A percentile compares a stretch with the other conserved stretches of the same genome.
These are phyloP conservation scores for Aquanectria penicillioides DNA, from an alignment of 2,329 filamentous ascomycete species.

Conservation along the genomic window DNA sequence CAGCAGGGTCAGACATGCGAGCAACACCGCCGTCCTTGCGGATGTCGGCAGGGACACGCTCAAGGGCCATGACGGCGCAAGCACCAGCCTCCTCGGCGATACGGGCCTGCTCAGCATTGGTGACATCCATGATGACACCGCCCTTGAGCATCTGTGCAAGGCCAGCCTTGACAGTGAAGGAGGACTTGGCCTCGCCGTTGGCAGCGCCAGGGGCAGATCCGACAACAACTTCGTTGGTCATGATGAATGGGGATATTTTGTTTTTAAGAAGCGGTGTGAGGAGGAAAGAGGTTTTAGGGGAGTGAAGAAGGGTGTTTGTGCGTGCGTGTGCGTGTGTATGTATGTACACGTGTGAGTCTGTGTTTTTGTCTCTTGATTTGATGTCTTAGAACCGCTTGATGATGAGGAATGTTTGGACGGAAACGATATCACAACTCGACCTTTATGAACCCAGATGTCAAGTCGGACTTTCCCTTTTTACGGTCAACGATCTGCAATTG, in stretches of 20 bases:
- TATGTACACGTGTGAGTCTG: background rate
- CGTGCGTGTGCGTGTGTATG: background rate
- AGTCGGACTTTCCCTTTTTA: constrained; percentile 24
- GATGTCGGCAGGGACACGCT: constrained; percentile 97
- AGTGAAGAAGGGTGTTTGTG: background rate
- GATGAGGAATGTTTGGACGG: too few species aligned
- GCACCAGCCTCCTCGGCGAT: constrained; percentile 98
- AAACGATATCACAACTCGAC: constrained; percentile 9
- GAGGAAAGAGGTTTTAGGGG: background rate
- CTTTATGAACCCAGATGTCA: constrained; percentile 12
- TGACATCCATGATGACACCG: constrained; percentile 99
- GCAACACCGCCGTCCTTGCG: constrained; percentile 91
- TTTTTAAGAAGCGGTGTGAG: background rate
- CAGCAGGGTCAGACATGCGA: constrained; percentile 93
- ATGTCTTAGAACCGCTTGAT: too few species aligned
- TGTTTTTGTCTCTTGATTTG: too few species aligned
- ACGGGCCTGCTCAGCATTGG: constrained; percentile 90
- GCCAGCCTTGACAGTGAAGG: constrained; percentile 93
- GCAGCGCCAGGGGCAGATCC: constrained; percentile 33
- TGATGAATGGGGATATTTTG: constrained; percentile 24
- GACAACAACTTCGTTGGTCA: constrained; percentile 47
- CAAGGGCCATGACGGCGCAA: constrained; percentile 96
- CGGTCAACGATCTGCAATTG: constrained; percentile 4
- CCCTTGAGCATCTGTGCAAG: constrained; percentile 98
- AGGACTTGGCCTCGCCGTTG: constrained; percentile 53